Evolutionary conservation across 352 stramenopile genomes (phyloP).

Genomic region (Plasmopara halstedii): DNA sequence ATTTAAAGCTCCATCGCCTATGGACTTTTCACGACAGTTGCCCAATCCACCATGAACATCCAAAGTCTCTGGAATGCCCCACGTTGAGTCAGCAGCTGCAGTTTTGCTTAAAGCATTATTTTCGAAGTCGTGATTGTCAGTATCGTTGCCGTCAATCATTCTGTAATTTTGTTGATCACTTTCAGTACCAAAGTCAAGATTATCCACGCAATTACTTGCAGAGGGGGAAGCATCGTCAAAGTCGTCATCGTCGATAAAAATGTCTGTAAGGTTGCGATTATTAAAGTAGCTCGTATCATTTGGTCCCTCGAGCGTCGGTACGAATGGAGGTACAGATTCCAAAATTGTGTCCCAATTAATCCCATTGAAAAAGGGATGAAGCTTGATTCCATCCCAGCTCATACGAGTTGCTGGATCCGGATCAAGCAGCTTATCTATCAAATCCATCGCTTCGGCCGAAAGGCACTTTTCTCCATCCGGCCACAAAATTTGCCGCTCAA

Average conservation of each 20-base stretch:
- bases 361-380: slow-evolving; percentile 65
- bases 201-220: slow-evolving; percentile 15
- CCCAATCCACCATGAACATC: slow-evolving; percentile 1
- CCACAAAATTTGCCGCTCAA: slow-evolving; percentile 80
- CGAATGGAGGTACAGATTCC: slow-evolving; percentile 73
- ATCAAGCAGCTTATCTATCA: slow-evolving; percentile 79
- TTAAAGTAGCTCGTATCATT: slow-evolving; percentile 90
- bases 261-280: slow-evolving; percentile 80
- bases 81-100: slow-evolving; percentile 18
- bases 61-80: slow-evolving; percentile 7
- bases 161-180: slow-evolving; percentile 12
- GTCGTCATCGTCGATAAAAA: slow-evolving; percentile 80
- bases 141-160: slow-evolving; percentile 8
- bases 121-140: slow-evolving; percentile 2
- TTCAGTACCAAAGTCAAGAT: slow-evolving; percentile 18
- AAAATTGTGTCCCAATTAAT: slow-evolving; percentile 81
- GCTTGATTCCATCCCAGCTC: slow-evolving; percentile 51
- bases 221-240: slow-evolving; percentile 50
- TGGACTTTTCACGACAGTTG: neutral
- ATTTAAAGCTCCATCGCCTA: slow-evolving; percentile 1
- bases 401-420: slow-evolving; percentile 54
- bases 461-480: slow-evolving; percentile 83
- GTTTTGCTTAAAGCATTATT: slow-evolving; percentile 11
- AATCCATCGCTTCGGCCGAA: slow-evolving; percentile 67
- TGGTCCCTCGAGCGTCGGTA: slow-evolving; percentile 76